Evolutionary conservation across 2,329 filamentous ascomycete genomes (phyloP).

Genomic region (Endocalyx cinctus): DNA sequence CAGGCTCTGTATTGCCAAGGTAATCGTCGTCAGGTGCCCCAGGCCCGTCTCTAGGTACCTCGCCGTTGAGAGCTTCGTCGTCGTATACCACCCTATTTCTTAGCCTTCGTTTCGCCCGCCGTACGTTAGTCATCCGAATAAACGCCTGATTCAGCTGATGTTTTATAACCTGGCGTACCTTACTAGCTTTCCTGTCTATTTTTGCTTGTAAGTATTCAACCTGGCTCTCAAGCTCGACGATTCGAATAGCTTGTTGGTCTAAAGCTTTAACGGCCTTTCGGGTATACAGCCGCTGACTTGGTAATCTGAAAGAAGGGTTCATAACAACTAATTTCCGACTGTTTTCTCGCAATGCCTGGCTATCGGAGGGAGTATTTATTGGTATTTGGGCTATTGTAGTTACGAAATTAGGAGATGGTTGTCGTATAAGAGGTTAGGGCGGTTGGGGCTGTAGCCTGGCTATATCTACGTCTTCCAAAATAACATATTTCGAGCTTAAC

Average conservation of each 20-base stretch:
- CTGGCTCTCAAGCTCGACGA: no score
- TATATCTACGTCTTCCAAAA: constrained; percentile 3
- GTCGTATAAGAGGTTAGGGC: background rate
- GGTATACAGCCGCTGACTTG: background rate
- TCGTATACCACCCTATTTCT: no score
- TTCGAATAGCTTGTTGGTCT: background rate
- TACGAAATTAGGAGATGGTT: background rate
- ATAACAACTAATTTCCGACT: background rate
- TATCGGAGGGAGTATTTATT: background rate
- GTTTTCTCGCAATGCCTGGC: background rate
- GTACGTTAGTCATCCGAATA: no score
- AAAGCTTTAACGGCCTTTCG: constrained; percentile 1
- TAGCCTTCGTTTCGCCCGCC: no score
- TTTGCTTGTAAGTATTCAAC: no score
- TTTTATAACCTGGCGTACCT: no score
- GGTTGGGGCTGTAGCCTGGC: background rate
- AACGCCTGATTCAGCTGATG: no score
- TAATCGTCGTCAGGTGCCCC: no score
- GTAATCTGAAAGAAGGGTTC: constrained; percentile 1
- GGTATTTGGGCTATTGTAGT: background rate
- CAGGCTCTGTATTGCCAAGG: no score
- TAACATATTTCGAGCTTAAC: constrained; percentile 4
- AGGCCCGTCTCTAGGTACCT: no score
- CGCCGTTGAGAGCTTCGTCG: no score
- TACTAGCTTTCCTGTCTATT: no score